A percentile compares a stretch with the other conserved stretches of the same genome.
Conservation (phyloP, 2,329 filamentous ascomycete genomes). For the Claviceps maximensis region DNA sequence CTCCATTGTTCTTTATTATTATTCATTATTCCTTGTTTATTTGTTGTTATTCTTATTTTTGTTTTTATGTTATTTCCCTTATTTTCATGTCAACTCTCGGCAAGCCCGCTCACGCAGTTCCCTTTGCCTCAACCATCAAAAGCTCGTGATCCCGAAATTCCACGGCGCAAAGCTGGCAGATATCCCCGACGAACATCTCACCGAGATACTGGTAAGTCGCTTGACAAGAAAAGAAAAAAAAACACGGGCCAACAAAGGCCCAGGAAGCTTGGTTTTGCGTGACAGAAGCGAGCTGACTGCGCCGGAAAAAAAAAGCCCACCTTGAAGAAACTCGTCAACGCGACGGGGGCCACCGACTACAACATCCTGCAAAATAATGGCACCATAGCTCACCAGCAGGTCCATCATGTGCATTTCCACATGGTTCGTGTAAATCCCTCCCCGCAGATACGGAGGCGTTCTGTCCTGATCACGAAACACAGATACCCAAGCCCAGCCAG, state of each 20-base stretch:
- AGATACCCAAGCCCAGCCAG: conserved; percentile 90
- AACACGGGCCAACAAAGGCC: not conserved
- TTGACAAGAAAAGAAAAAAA: too few species aligned
- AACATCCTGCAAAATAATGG: conserved; percentile 98
- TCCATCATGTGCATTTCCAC: conserved; percentile 94
- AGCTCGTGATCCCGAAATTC: conserved; percentile 94
- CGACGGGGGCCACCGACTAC: conserved; percentile 66
- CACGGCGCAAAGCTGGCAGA: conserved; percentile 87
- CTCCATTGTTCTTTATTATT: too few species aligned
- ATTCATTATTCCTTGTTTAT: too few species aligned
- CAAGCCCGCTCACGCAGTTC: not conserved
- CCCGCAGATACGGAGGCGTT: not conserved
- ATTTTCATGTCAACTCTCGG: too few species aligned
- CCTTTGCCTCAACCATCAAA: not conserved
- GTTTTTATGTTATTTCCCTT: too few species aligned
- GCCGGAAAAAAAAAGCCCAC: conserved; percentile 16
- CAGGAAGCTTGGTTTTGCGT: not conserved
- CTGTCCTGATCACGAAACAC: not conserved
- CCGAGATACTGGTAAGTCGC: conserved; percentile 59
- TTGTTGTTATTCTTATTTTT: too few species aligned
- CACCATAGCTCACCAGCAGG: conserved; percentile 75
- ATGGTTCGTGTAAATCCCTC: conserved; percentile 43
- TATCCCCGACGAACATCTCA: conserved; percentile 78
- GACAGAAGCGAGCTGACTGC: not conserved
- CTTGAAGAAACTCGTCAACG: conserved; percentile 73